phyloP scores from a whole-genome alignment of 2,329 filamentous ascomycete species.

The Karstenula rhodostoma region DNA sequence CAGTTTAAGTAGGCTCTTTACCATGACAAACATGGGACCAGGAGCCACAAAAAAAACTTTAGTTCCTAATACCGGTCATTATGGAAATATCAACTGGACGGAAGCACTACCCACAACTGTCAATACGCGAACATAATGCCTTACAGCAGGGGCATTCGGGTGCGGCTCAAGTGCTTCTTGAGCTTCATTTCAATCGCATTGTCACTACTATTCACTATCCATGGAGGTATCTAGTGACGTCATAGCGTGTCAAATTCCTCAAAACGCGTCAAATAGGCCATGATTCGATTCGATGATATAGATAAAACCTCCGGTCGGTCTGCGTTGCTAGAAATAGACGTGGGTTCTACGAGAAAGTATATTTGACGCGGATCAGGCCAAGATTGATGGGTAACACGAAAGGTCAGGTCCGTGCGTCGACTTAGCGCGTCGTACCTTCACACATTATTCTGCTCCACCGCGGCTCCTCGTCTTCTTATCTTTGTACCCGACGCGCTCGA shows the following conservation, averaged over 20 bases:
- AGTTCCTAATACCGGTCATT: too few relatives aligned
- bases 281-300: neutral
- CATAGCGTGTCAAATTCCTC: slow-evolving; percentile 4
- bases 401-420: slow-evolving; percentile 8
- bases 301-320: neutral
- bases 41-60: too few relatives aligned
- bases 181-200: neutral
- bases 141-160: too few relatives aligned
- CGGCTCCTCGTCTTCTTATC: slow-evolving; percentile 20
- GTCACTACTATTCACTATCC: neutral
- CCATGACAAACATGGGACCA: too few relatives aligned
- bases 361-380: slow-evolving; percentile 6
- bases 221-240: slow-evolving; percentile 10
- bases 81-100: too few relatives aligned
- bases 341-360: neutral
- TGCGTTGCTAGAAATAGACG: neutral
- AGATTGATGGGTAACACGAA: slow-evolving; percentile 2
- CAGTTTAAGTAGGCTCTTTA: too few relatives aligned
- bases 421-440: slow-evolving; percentile 16
- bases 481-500: slow-evolving; percentile 31
- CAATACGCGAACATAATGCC: neutral
- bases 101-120: too few relatives aligned
- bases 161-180: too few relatives aligned
- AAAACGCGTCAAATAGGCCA: slow-evolving; percentile 5
- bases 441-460: slow-evolving; percentile 24